phyloP scores from a whole-genome alignment of 1,284 basidiomycete species.

The Ceratobasidium papillatum region DNA sequence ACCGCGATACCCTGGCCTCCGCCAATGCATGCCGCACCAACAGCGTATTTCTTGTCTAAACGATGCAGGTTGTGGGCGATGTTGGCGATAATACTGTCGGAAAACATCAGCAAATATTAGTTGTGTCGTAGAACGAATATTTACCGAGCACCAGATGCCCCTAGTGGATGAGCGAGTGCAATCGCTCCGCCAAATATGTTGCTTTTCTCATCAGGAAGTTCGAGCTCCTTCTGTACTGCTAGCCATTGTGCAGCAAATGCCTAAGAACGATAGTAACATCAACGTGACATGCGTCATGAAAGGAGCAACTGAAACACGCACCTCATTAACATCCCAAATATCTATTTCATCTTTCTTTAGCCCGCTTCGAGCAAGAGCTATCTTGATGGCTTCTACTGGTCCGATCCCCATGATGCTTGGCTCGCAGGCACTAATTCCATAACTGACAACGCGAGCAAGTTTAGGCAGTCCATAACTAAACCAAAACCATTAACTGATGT shows the following conservation, averaged over 20 bases:
- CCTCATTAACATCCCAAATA: slow-evolving; percentile 63
- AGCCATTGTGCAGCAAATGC: slow-evolving; percentile 65
- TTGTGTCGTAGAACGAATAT: slow-evolving; percentile 36
- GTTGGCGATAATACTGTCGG: slow-evolving; percentile 56
- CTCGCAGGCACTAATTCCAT: slow-evolving; percentile 62
- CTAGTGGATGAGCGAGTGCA: slow-evolving; percentile 63
- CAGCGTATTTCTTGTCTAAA: slow-evolving; percentile 60
- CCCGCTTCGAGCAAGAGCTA: slow-evolving; percentile 52
- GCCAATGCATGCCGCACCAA: slow-evolving; percentile 64
- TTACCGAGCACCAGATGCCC: slow-evolving; percentile 58
- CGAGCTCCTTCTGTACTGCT: slow-evolving; percentile 61
- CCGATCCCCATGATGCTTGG: slow-evolving; percentile 65
- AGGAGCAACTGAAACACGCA: slow-evolving; percentile 21
- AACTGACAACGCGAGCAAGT: slow-evolving; percentile 58
- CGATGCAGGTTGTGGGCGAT: slow-evolving; percentile 60
- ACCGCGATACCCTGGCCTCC: slow-evolving; percentile 57
- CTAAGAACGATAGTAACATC: slow-evolving; percentile 39
- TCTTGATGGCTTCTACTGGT: slow-evolving; percentile 57
- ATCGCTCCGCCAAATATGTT: slow-evolving; percentile 59
- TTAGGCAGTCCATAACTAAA: slow-evolving; percentile 55
- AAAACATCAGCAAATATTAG: not conserved
- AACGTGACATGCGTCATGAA: not conserved
- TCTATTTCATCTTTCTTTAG: slow-evolving; percentile 58
- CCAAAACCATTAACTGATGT: not conserved
- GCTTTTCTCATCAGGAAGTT: slow-evolving; percentile 60